phyloP scores from a whole-genome alignment of 352 stramenopile genomes.

The Phytophthora tubulina region DNA sequence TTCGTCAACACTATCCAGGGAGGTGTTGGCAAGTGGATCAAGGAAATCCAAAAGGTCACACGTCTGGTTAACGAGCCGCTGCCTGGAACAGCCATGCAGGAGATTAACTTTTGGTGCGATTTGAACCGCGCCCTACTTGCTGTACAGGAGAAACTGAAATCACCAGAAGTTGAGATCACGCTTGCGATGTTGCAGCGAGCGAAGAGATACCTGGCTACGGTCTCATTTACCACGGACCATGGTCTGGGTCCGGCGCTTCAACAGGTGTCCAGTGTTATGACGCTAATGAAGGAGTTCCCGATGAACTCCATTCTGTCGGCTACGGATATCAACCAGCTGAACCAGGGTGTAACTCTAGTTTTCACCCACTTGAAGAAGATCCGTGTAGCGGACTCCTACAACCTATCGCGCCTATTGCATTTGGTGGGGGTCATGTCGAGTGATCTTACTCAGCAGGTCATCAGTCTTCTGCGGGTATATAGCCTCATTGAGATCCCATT shows the following conservation, averaged over 20 bases:
- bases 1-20: slow-evolving; percentile 91
- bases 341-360: slow-evolving; percentile 78
- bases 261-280: slow-evolving; percentile 91
- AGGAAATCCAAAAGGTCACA: slow-evolving; percentile 96
- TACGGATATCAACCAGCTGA: slow-evolving; percentile 87
- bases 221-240: slow-evolving; percentile 93
- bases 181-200: slow-evolving; percentile 92
- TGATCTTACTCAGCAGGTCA: slow-evolving; percentile 84
- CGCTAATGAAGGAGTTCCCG: slow-evolving; percentile 94
- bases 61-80: slow-evolving; percentile 88
- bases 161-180: slow-evolving; percentile 92
- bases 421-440: slow-evolving; percentile 90
- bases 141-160: slow-evolving; percentile 89
- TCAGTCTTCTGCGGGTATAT: slow-evolving; percentile 84
- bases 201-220: slow-evolving; percentile 91
- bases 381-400: slow-evolving; percentile 90
- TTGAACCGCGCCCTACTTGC: slow-evolving; percentile 89
- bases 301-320: slow-evolving; percentile 93
- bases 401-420: slow-evolving; percentile 78
- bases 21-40: slow-evolving; percentile 95
- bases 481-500: slow-evolving; percentile 88
- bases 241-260: slow-evolving; percentile 88
- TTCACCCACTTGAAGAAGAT: slow-evolving; percentile 94
- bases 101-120: slow-evolving; percentile 97
- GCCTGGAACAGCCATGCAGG: slow-evolving; percentile 90